Conservation (phyloP, 139 green algal genomes). For the Micromonas commoda region DNA sequence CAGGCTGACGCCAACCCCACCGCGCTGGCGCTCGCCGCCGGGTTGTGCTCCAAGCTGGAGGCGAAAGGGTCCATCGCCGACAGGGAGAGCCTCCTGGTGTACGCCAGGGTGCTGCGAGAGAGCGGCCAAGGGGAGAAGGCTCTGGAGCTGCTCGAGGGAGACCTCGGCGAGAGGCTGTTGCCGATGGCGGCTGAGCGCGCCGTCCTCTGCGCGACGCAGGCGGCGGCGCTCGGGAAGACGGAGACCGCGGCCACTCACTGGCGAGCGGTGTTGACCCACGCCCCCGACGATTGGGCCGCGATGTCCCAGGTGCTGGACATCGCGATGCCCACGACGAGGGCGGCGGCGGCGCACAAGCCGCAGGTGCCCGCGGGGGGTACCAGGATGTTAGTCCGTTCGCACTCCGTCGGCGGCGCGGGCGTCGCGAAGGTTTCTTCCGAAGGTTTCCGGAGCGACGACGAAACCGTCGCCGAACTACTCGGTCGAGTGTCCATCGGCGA, state of each 20-base stretch:
- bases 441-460: neutral
- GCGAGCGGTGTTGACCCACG: neutral
- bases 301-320: neutral
- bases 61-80: neutral
- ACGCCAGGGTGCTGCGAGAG: slow-evolving; percentile 3
- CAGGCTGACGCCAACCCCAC: slow-evolving; percentile 1
- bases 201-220: neutral
- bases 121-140: neutral
- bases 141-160: neutral
- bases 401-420: neutral
- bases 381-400: neutral
- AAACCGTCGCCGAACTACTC: neutral
- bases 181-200: neutral
- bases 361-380: too few species aligned
- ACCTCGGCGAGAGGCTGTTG: neutral
- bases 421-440: too few species aligned
- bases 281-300: slow-evolving; percentile 28
- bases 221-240: neutral
- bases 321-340: neutral
- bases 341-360: neutral
- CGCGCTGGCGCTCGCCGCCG: neutral
- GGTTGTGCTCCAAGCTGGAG: slow-evolving; percentile 4
- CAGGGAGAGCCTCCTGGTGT: slow-evolving; percentile 13
- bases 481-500: too few species aligned
- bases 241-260: neutral